phyloP scores from a whole-genome alignment of 2,329 filamentous ascomycete genomes.

The Aureobasidium sp. region DNA sequence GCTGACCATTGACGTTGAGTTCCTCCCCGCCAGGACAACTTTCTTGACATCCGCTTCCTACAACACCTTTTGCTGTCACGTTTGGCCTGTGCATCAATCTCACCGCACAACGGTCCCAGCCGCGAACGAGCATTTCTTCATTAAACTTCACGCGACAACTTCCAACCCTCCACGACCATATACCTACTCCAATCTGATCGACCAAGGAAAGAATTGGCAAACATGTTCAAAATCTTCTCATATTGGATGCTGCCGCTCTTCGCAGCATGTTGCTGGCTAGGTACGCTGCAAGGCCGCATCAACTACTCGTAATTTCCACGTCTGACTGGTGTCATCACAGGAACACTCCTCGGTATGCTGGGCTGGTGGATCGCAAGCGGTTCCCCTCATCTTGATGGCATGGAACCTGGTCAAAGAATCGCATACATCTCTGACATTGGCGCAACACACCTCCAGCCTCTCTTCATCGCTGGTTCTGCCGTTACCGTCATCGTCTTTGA shows the following conservation, averaged over 20 bases:
- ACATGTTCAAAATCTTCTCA: slow-evolving; percentile 37
- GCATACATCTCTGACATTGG: slow-evolving; percentile 50
- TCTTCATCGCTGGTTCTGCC: slow-evolving; percentile 65
- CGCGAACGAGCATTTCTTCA: not conserved
- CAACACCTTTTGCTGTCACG: not conserved
- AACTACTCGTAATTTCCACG: not conserved
- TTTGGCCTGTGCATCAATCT: not conserved
- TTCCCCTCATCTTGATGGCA: slow-evolving; percentile 50
- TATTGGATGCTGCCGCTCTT: slow-evolving; percentile 61
- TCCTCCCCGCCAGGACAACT: not conserved
- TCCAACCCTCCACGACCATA: not conserved
- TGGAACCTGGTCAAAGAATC: slow-evolving; percentile 50
- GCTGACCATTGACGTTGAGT: not conserved
- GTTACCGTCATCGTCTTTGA: slow-evolving; percentile 74
- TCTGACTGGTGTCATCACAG: slow-evolving; percentile 22
- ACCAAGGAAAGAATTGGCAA: slow-evolving; percentile 1
- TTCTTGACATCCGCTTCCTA: not conserved
- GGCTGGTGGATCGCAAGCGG: slow-evolving; percentile 59
- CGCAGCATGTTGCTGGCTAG: slow-evolving; percentile 54
- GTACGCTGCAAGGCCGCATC: slow-evolving; percentile 16
- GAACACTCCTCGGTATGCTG: slow-evolving; percentile 60
- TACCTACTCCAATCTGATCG: not conserved
- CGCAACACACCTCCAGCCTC: slow-evolving; percentile 56
- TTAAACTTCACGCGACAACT: not conserved
- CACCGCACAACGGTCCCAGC: slow-evolving; percentile 3